Evolutionary conservation across 2,329 filamentous ascomycete species (phyloP), one percentile per base, ranked within the genome.

Genomic region (Sclerotinia nivalis): DNA sequence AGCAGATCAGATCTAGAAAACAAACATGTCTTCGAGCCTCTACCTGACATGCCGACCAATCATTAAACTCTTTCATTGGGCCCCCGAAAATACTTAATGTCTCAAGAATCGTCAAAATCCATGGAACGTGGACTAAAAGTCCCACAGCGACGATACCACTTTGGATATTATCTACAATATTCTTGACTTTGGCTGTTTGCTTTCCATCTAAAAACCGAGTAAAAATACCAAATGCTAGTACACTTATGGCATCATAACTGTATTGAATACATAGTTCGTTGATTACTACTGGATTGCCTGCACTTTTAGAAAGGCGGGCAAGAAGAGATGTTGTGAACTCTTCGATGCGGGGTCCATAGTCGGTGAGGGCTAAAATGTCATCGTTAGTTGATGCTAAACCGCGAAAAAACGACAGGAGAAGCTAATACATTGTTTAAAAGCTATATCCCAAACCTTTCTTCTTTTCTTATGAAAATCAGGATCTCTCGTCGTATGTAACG

Each of bases 181-280:
- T 61, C 25, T 47, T 61, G 10, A 43, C 59, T 40, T 13, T n/a
- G 20, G 43, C 59, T n/a, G 59, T 61, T 47, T 61, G 40, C 5
- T 47, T 61, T 12, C 59, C 59, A 31, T 47, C 43, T 22, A 61
- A 47, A 13, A 61, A 61, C 22, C 22, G 25, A 8, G 59, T 68
- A 7, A 75, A 28, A 28, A 76, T 49, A 15, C 66, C 68, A 8
- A 75, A 60, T 12, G 73, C 34, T 71, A 74, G 75, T 28, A 72
- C 69, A 40, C 74, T 74, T 73, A 77, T 76, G 4, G 76, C 71
- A 70, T 77, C 75, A 55, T 76, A 77, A 31, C 66, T 66, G 62
- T 72, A 76, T 54, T 72, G 67, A 7, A 76, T 71, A 28, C 75
- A 68, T 20, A 64, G 55, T 45, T 76, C 73, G 56, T 76, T 76